Evolutionary conservation across 2,329 filamentous ascomycete species (phyloP), one percentile per base, ranked within the genome.

Genomic region (Penicillium sp.): DNA sequence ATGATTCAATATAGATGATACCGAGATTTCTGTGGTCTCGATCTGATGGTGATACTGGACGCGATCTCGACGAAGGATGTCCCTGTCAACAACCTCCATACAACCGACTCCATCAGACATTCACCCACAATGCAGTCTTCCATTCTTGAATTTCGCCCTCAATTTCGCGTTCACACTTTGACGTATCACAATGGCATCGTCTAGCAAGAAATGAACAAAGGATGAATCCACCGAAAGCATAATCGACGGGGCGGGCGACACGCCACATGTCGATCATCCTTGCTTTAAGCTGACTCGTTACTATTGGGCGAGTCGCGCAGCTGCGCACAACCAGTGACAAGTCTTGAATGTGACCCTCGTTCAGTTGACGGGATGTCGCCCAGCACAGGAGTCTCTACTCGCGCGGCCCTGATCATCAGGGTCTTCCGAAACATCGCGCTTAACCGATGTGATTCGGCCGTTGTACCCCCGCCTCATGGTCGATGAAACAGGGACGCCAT

Each of bases 391-490:
- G 39, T 47, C 39, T 45, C 35, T 41, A 29, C 30, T 18, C 39
- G 15, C 22, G 28, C 9, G 18, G 29, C 38, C 23, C 13, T 34
- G 39, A 47, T 42, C 34, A 17, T 14, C 42, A 10, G 34, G 14
- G 22, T 32, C 25, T 41, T 50, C 42, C 35, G 46, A 51, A 53
- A 48, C 46, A 45, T 14, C 36, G 18, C n/a, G n/a, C n/a, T n/a
- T n/a, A n/a, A n/a, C n/a, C n/a, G n/a, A n/a, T n/a, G n/a, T n/a
- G n/a, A n/a, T n/a, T n/a, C n/a, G n/a, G n/a, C n/a, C n/a, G n/a
- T n/a, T n/a, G n/a, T n/a, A n/a, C n/a, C n/a, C n/a, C n/a, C n/a
- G n/a, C n/a, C n/a, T n/a, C n/a, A n/a, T n/a, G n/a, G n/a, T n/a
- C n/a, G n/a, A n/a, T n/a, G n/a, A n/a, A n/a, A n/a, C n/a, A n/a